phyloP scores from a whole-genome alignment of 83 land plant species.

The Picea abies region DNA sequence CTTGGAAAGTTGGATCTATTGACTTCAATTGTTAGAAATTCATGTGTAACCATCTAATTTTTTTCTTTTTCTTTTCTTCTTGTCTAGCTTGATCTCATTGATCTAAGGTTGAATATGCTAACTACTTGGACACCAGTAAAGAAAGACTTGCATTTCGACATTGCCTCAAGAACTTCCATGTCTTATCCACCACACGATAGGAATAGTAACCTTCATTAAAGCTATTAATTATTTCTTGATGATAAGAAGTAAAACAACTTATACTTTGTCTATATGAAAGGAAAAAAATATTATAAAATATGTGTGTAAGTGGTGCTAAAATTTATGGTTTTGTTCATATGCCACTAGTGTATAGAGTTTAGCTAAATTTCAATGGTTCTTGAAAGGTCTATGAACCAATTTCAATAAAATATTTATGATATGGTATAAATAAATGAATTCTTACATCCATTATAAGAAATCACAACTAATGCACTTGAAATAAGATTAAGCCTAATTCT shows the following conservation, averaged over 20 bases:
- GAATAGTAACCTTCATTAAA: conserved; percentile 54
- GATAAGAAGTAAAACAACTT: conserved; percentile 27
- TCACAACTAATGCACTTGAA: too few species aligned
- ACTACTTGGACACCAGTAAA: conserved; percentile 66
- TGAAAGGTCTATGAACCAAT: too few species aligned
- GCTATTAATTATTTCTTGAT: too few species aligned
- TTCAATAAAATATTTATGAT: too few species aligned
- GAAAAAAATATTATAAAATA: too few species aligned
- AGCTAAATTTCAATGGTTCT: too few species aligned
- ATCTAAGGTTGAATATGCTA: conserved; percentile 64
- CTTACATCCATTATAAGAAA: too few species aligned
- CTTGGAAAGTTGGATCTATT: conserved; percentile 7
- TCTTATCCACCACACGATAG: conserved; percentile 57
- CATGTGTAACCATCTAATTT: background rate
- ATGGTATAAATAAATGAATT: too few species aligned
- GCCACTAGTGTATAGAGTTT: conserved; percentile 25
- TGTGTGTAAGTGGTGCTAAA: background rate
- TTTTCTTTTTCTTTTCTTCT: background rate
- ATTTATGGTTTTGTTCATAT: background rate
- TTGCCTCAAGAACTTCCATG: conserved; percentile 71
- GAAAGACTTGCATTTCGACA: conserved; percentile 42
- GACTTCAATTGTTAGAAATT: background rate
- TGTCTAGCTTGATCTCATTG: conserved; percentile 54
- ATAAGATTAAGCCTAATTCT: too few species aligned
- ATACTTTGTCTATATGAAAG: too few species aligned